A percentile compares a stretch with the other conserved stretches of the same genome.
These are phyloP conservation scores for Ordospora colligata DNA, from an alignment of 371 early-diverging fungal species.

Conservation along the genomic window DNA sequence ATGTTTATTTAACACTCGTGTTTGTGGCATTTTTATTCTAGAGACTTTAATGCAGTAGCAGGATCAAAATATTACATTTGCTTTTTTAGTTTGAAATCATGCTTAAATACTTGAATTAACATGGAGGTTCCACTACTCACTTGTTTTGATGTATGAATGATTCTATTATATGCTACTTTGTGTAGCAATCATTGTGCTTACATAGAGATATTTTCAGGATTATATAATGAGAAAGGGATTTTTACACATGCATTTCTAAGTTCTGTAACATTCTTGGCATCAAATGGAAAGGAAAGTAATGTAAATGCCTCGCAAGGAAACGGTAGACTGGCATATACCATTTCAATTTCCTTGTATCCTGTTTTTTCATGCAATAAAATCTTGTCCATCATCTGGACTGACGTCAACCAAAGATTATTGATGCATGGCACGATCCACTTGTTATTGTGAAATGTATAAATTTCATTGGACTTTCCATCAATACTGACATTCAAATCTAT, in stretches of 20 bases:
- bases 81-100: too few relatives aligned
- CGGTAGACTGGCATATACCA: not conserved
- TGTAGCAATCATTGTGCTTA: too few relatives aligned
- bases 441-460: not conserved
- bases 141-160: too few relatives aligned
- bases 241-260: not conserved
- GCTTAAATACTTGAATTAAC: too few relatives aligned
- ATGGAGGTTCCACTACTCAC: too few relatives aligned
- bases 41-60: too few relatives aligned
- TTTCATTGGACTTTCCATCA: not conserved
- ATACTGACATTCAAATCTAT: not conserved
- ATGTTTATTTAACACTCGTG: too few relatives aligned
- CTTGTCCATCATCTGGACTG: not conserved
- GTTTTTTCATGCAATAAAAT: not conserved
- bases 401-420: not conserved
- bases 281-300: not conserved
- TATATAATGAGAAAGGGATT: not conserved
- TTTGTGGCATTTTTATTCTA: too few relatives aligned
- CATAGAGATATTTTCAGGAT: too few relatives aligned
- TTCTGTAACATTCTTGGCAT: not conserved
- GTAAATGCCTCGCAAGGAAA: not conserved
- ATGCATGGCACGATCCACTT: not conserved
- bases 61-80: too few relatives aligned
- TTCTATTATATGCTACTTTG: too few relatives aligned
- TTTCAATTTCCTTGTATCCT: constrained; percentile 6